Evolutionary conservation across 2,329 filamentous ascomycete species (phyloP), one percentile per base, ranked within the genome.

Genomic region (Colletotrichum noveboracense): DNA sequence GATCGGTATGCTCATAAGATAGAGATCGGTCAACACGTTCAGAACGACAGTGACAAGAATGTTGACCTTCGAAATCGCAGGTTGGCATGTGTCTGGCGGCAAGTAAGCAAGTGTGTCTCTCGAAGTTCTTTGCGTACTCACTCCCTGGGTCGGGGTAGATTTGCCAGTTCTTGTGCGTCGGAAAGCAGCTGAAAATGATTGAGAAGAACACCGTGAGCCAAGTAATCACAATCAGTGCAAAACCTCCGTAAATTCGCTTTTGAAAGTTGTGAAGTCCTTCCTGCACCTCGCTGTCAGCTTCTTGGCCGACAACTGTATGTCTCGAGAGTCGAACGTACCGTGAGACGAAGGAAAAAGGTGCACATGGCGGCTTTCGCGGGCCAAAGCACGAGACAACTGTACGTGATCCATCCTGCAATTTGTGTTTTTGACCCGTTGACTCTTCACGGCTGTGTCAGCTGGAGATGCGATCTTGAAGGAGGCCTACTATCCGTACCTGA

Each of bases 361-460:
- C 86, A 85, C 84, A 90, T 87, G 74, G 88, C 89, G 3, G 84
- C 80, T 79, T 91, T 91, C 75, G 91, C 78, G 7, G 87, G 77
- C 89, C 90, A 91, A 1, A 91, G 77, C 2, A 90, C 79, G 3
- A 71, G 30, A 0, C 86, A 82, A 0, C 86, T 86, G 70, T 91
- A 91, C 24, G 88, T 80, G 7, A 85, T 84, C 88, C 89, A 90
- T 9, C 89, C 89, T 1, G 88, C 80, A 12, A 91, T 80, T 71
- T 91, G 89, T 1, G 88, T 87, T 79, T 90, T 90, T 14, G 88
- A 89, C 0, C 89, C 90, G 7, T 84, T 85, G 14, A 90, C 85
- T 18, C 89, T 77, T 82, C n/a, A 14, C 16, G 6, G 7, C 10
- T 10, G 6, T 13, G 60, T 74, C 6, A 71, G 60, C 12, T 18